A percentile compares a stretch with the other conserved stretches of the same genome.
Conservation (phyloP, 768 basidiomycete species). For the Boletales sp. region DNA sequence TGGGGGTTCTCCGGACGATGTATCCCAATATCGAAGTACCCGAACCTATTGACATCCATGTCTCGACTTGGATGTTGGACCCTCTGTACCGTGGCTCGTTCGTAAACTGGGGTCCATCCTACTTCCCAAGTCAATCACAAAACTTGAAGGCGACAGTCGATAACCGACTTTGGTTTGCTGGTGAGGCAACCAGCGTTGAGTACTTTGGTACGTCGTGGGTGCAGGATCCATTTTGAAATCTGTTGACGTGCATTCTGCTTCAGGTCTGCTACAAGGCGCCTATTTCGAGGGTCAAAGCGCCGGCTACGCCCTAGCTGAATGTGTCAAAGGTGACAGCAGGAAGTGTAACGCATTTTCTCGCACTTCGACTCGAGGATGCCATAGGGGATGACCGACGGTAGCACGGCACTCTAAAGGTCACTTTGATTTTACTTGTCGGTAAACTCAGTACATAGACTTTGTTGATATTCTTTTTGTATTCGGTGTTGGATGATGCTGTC, state of each 20-base stretch:
- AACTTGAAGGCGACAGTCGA: slow-evolving; percentile 55
- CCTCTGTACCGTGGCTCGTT: slow-evolving; percentile 47
- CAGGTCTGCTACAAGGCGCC: slow-evolving; percentile 59
- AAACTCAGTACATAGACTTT: too few relatives aligned
- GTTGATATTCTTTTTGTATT: too few relatives aligned
- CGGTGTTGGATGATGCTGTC: too few relatives aligned
- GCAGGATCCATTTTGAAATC: neutral
- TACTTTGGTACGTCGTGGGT: slow-evolving; percentile 50
- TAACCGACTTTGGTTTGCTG: slow-evolving; percentile 55
- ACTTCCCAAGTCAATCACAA: slow-evolving; percentile 48
- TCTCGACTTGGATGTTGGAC: slow-evolving; percentile 53
- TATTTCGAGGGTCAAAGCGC: slow-evolving; percentile 51
- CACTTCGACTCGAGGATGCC: slow-evolving; percentile 19
- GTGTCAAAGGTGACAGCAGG: slow-evolving; percentile 32
- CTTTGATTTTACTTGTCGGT: too few relatives aligned
- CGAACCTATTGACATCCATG: slow-evolving; percentile 52
- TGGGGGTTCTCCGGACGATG: slow-evolving; percentile 56
- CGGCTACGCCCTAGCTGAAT: slow-evolving; percentile 38
- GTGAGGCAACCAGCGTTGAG: slow-evolving; percentile 55
- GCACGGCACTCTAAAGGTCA: too few relatives aligned
- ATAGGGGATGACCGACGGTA: too few relatives aligned
- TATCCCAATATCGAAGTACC: slow-evolving; percentile 53
- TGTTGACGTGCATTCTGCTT: neutral
- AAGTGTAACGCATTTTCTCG: slow-evolving; percentile 21
- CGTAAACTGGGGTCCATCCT: slow-evolving; percentile 68